phyloP scores from a whole-genome alignment of 441 rosid species.

The Capsella rubella region DNA sequence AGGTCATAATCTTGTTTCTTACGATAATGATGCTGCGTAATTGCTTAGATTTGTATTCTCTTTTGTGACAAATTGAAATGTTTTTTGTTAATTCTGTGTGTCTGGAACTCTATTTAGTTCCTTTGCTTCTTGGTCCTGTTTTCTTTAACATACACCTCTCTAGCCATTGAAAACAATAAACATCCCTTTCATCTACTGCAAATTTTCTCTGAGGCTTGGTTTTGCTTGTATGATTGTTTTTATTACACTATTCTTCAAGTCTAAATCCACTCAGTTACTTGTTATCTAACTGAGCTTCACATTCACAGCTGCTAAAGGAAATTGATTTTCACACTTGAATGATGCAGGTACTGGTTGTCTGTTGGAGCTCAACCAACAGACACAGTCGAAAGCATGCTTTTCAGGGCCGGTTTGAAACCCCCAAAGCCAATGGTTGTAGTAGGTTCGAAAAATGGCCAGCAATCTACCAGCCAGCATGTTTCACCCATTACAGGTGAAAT shows the following conservation, averaged over 20 bases:
- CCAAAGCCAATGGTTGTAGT: slow-evolving; percentile 76
- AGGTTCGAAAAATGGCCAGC: slow-evolving; percentile 75
- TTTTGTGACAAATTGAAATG: background rate
- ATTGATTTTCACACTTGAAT: background rate
- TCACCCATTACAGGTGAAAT: slow-evolving; percentile 79
- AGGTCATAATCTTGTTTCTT: slow-evolving; percentile 6
- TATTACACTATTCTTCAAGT: background rate
- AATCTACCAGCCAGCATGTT: slow-evolving; percentile 66
- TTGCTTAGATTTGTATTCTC: background rate
- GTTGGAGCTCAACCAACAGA: slow-evolving; percentile 97
- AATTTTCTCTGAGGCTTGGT: background rate
- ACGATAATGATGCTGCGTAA: background rate
- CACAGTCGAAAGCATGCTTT: slow-evolving; percentile 75
- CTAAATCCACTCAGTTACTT: background rate
- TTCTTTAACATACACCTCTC: background rate
- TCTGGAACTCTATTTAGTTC: background rate
- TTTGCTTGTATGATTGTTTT: slow-evolving; percentile 18
- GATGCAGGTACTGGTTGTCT: slow-evolving; percentile 85
- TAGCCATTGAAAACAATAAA: background rate
- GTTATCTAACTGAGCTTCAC: background rate
- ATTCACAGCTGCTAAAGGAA: slow-evolving; percentile 2
- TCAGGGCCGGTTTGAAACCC: slow-evolving; percentile 82
- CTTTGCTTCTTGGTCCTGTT: slow-evolving; percentile 18
- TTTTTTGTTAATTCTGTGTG: background rate
- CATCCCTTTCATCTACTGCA: slow-evolving; percentile 7